Percentiles rank a stretch among this genome's conserved stretches.
Evolutionary conservation across 73 alveolate genomes (phyloP).

Genomic region (Paramecium octaurelia): DNA sequence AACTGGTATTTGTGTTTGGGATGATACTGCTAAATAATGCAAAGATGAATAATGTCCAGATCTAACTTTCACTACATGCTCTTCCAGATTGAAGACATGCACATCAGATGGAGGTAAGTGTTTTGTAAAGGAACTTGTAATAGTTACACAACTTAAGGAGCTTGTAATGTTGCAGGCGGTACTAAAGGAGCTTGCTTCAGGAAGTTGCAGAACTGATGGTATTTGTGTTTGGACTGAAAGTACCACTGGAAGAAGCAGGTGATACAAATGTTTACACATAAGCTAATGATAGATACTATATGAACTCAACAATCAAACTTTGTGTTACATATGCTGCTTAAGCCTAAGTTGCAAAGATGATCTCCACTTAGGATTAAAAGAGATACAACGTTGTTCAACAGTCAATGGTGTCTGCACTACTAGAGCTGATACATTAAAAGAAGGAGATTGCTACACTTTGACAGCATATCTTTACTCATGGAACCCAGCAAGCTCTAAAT

Average conservation of each 20-base stretch:
- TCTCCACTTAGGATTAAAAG: background rate
- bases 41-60: background rate
- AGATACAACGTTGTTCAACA: background rate
- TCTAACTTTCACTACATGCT: background rate
- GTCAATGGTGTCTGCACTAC: background rate
- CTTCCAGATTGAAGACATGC: background rate
- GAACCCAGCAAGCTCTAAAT: background rate
- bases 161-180: background rate
- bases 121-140: background rate
- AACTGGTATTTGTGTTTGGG: background rate
- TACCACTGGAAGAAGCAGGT: background rate
- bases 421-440: background rate
- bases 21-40: background rate
- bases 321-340: background rate
- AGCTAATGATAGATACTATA: background rate
- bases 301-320: background rate
- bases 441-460: background rate
- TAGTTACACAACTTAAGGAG: background rate
- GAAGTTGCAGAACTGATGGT: conserved; percentile 9
- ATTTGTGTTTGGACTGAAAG: conserved; percentile 2
- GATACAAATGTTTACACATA: background rate
- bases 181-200: background rate
- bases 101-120: background rate
- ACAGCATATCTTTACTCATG: background rate
- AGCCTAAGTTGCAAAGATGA: background rate